A percentile compares a stretch with the other conserved stretches of the same genome.
Evolutionary conservation across 495 filamentous ascomycete species (phyloP).

Genomic region (Trichocladium uniseriatum): DNA sequence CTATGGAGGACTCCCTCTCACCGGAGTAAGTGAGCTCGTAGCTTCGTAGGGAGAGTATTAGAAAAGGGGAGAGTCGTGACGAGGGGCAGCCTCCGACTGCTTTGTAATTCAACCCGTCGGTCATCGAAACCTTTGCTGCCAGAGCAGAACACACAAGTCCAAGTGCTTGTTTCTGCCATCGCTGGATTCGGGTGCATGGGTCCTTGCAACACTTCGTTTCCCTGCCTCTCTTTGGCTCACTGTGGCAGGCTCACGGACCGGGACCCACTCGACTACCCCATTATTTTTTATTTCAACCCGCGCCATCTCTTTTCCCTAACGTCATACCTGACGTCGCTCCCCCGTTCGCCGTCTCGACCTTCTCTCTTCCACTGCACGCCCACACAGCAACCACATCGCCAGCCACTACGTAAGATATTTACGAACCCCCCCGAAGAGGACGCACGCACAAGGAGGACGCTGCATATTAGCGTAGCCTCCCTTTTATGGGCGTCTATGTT

Average conservation of each 20-base stretch:
- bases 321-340: constrained; percentile 35
- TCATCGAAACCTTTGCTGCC: not conserved
- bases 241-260: constrained; percentile 2
- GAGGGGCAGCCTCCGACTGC: too few species aligned
- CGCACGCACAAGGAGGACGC: constrained; percentile 11
- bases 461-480: constrained; percentile 21
- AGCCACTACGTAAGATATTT: constrained; percentile 22
- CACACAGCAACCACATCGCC: constrained; percentile 10
- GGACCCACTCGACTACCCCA: constrained; percentile 14
- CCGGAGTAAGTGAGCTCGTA: too few species aligned
- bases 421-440: constrained; percentile 8
- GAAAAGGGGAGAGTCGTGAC: too few species aligned
- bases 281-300: constrained; percentile 26
- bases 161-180: not conserved
- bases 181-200: not conserved
- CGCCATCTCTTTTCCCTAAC: constrained; percentile 31
- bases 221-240: not conserved
- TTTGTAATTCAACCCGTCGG: too few species aligned
- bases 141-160: not conserved
- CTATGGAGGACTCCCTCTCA: too few species aligned
- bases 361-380: constrained; percentile 18
- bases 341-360: constrained; percentile 22
- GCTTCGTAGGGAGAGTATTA: too few species aligned
- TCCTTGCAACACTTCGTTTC: not conserved
- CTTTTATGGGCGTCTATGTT: constrained; percentile 19